Evolutionary conservation across 2,329 filamentous ascomycete species (phyloP).

Genomic region (Aspergillus sp.): DNA sequence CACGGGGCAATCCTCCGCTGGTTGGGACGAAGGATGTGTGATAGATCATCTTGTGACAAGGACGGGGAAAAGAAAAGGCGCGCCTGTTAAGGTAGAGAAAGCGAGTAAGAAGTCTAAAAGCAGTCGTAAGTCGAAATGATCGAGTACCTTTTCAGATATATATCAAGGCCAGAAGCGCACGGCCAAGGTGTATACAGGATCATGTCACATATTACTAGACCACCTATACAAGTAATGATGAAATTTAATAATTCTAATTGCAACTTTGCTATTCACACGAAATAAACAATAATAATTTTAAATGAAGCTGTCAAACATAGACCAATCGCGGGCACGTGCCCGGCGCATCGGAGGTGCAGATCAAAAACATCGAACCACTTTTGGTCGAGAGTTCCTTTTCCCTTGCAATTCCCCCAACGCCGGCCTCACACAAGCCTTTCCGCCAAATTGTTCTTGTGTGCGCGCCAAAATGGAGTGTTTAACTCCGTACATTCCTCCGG

Average conservation of each 20-base stretch:
- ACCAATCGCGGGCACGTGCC: conserved; percentile 16
- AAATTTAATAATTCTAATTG: neutral
- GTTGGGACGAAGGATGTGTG: conserved; percentile 64
- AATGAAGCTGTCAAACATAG: neutral
- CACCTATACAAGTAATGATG: neutral
- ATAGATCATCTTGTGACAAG: conserved; percentile 64
- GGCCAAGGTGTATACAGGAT: neutral
- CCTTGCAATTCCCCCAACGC: neutral
- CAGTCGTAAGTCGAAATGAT: neutral
- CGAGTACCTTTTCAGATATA: neutral
- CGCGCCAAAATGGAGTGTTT: conserved; percentile 27
- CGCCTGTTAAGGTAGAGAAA: neutral
- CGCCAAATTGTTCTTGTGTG: conserved; percentile 17
- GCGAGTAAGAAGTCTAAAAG: neutral
- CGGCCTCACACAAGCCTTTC: conserved; percentile 5
- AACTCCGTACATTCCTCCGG: conserved; percentile 22
- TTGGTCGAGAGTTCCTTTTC: neutral
- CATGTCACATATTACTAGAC: neutral
- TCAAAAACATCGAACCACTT: conserved; percentile 21
- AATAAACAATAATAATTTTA: neutral
- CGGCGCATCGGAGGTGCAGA: conserved; percentile 16
- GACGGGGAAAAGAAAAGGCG: conserved; percentile 51
- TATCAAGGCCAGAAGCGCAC: neutral
- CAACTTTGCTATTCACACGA: neutral
- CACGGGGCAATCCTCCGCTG: conserved; percentile 60